Evolutionary conservation across 1,284 basidiomycete species (phyloP).

Genomic region (Ceratobasidium sp.): DNA sequence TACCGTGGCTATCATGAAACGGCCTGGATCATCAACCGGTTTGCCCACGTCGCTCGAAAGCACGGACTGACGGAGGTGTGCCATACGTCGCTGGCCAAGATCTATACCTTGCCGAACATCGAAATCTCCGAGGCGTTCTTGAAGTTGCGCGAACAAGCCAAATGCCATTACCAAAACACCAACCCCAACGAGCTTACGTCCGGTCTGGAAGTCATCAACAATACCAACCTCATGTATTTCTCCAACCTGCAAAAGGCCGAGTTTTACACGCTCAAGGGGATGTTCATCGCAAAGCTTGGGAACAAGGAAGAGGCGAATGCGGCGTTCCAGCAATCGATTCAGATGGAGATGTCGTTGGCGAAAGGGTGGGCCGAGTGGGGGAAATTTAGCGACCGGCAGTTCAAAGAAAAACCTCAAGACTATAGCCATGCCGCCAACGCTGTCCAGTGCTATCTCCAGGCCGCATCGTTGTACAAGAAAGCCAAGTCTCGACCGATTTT

Average conservation of each 20-base stretch:
- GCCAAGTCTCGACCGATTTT: constrained; percentile 94
- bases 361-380: constrained; percentile 99
- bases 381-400: constrained; percentile 92
- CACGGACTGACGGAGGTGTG: constrained; percentile 98
- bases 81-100: constrained; percentile 94
- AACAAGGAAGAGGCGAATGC: constrained; percentile 92
- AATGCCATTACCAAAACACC: constrained; percentile 97
- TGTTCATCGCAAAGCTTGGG: constrained; percentile 94
- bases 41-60: constrained; percentile 99
- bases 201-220: constrained; percentile 98
- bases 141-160: constrained; percentile 99
- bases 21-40: constrained; percentile 99
- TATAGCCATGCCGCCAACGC: constrained; percentile 87
- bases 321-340: constrained; percentile 95
- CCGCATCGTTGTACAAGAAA: constrained; percentile 95
- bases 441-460: constrained; percentile 98
- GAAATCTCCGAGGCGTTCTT: constrained; percentile 99
- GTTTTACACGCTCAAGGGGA: constrained; percentile 99
- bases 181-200: constrained; percentile 93
- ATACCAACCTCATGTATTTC: constrained; percentile 99
- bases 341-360: constrained; percentile 93
- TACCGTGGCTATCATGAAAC: constrained; percentile 99
- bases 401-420: constrained; percentile 84
- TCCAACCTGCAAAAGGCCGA: constrained; percentile 95
- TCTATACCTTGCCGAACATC: constrained; percentile 99